Percentiles rank a stretch among this genome's conserved stretches.
Evolutionary conservation across 352 stramenopile genomes (phyloP).

Genomic region (Globisporangium nodosum): DNA sequence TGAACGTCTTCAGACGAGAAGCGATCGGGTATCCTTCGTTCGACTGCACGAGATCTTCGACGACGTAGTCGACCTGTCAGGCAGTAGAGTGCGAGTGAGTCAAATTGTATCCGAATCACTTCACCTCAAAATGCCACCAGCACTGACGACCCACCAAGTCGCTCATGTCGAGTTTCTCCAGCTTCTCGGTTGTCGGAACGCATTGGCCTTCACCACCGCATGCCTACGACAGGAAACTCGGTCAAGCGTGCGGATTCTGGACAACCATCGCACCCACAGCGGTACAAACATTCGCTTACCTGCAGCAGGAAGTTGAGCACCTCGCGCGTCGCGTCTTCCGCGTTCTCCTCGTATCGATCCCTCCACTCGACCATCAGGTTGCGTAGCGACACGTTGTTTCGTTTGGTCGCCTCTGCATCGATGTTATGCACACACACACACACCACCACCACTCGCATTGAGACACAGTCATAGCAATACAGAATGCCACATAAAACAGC

Average conservation of each 20-base stretch:
- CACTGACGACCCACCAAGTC: constrained; percentile 28
- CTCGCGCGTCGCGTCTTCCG: constrained; percentile 48
- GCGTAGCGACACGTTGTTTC: constrained; percentile 42
- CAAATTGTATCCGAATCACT: not conserved
- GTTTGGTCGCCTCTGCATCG: constrained; percentile 50
- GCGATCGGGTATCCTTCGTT: constrained; percentile 65
- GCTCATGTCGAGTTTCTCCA: constrained; percentile 71
- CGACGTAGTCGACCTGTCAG: constrained; percentile 38
- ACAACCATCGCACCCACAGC: not conserved
- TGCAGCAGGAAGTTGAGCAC: constrained; percentile 79
- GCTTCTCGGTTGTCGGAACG: constrained; percentile 37
- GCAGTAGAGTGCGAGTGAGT: not conserved
- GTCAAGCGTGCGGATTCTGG: not conserved
- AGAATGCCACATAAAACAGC: not conserved
- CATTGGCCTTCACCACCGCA: constrained; percentile 52
- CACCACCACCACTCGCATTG: not conserved
- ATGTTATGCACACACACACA: not conserved
- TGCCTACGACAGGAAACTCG: constrained; percentile 16
- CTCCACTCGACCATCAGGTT: constrained; percentile 61
- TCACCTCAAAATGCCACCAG: not conserved
- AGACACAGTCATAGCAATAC: not conserved
- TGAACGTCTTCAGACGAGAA: constrained; percentile 50
- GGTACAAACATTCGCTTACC: constrained; percentile 1
- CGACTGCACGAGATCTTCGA: constrained; percentile 53
- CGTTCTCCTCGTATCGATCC: constrained; percentile 59